Percentiles rank a stretch among this genome's conserved stretches.
These are phyloP conservation scores for Pneumocystis murina DNA, from an alignment of 1,139 yeast genomes.

Conservation along the genomic window DNA sequence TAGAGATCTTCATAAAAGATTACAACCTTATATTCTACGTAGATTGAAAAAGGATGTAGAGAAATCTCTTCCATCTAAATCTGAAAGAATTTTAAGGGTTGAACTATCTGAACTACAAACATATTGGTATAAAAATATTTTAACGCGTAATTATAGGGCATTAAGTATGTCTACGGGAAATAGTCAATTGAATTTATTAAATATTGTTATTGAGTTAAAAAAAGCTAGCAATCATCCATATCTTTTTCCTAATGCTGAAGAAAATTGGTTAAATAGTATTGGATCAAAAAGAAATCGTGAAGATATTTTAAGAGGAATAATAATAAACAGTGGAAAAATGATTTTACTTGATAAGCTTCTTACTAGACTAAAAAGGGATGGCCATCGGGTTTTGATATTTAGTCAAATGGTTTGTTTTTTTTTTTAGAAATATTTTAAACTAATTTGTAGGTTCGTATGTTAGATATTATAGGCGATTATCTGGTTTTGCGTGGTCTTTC, in stretches of 20 bases:
- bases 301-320: conserved; percentile 69
- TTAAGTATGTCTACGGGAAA: conserved; percentile 64
- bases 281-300: conserved; percentile 45
- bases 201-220: conserved; percentile 87
- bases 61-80: conserved; percentile 83
- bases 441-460: conserved; percentile 36
- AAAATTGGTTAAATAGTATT: conserved; percentile 51
- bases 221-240: conserved; percentile 97
- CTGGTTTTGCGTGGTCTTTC: conserved; percentile 75
- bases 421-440: not conserved
- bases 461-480: conserved; percentile 91
- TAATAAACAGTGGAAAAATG: conserved; percentile 98
- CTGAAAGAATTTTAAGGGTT: conserved; percentile 87
- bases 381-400: conserved; percentile 87
- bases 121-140: conserved; percentile 81
- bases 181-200: conserved; percentile 66
- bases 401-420: conserved; percentile 69
- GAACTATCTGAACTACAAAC: conserved; percentile 92
- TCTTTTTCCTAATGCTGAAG: conserved; percentile 84
- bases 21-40: conserved; percentile 83
- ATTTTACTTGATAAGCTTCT: conserved; percentile 79
- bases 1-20: conserved; percentile 62
- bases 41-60: conserved; percentile 94
- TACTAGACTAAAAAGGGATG: conserved; percentile 74
- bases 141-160: conserved; percentile 82